A percentile compares a stretch with the other conserved stretches of the same genome.
phyloP scores from a whole-genome alignment of 176 grass and related monocot species.

The Lolium rigidum region DNA sequence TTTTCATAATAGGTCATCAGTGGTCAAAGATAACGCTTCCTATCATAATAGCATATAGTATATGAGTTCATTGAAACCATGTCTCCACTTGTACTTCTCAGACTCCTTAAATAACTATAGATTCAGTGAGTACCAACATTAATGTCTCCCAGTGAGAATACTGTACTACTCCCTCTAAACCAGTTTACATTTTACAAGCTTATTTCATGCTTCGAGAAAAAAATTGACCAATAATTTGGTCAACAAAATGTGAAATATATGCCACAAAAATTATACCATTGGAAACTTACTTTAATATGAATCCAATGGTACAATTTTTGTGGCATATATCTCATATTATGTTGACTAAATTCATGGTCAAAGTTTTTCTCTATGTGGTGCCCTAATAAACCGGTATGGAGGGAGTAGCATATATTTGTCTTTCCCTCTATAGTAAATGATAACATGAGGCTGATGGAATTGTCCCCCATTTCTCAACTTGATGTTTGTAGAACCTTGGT shows the following conservation, averaged over 20 bases:
- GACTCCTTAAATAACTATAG: not conserved
- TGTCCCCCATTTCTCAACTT: conserved; percentile 25
- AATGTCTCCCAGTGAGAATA: not conserved
- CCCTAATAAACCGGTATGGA: too few species aligned
- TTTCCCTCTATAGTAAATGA: not conserved
- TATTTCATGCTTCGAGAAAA: too few species aligned
- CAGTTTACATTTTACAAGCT: too few species aligned
- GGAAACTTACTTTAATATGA: too few species aligned
- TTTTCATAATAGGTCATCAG: not conserved
- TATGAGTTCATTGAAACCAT: not conserved
- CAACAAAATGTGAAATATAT: too few species aligned
- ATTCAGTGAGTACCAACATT: not conserved
- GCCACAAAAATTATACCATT: too few species aligned
- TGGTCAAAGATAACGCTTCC: not conserved
- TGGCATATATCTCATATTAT: too few species aligned
- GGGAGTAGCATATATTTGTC: not conserved
- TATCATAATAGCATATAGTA: conserved; percentile 1
- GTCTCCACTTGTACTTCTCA: not conserved
- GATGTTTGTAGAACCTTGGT: conserved; percentile 60
- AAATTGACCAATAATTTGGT: too few species aligned
- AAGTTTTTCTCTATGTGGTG: too few species aligned
- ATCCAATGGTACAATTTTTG: too few species aligned
- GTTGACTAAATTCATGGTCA: too few species aligned
- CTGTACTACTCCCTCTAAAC: not conserved
- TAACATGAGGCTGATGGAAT: conserved; percentile 8